phyloP scores from a whole-genome alignment of 768 basidiomycete genomes.

The Xerocomellus dryophilus region DNA sequence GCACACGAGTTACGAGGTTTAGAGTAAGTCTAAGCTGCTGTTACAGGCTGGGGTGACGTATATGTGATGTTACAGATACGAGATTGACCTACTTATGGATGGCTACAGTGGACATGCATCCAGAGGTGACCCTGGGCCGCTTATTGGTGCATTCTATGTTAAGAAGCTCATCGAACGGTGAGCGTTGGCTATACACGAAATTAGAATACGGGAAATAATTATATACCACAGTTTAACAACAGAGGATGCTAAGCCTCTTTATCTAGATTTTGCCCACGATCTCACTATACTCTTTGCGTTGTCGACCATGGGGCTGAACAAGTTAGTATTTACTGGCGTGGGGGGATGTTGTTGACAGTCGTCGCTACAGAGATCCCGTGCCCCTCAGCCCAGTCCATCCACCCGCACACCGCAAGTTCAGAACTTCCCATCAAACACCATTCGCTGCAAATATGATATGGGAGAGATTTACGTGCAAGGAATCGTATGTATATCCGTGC shows the following conservation, averaged over 20 bases:
- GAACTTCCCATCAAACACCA: constrained; percentile 37
- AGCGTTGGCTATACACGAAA: background rate
- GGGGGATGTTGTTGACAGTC: background rate
- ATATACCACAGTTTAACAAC: constrained; percentile 29
- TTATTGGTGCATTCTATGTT: constrained; percentile 38
- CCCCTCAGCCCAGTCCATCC: constrained; percentile 30
- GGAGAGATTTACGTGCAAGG: constrained; percentile 40
- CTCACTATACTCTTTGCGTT: constrained; percentile 37
- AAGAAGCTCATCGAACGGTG: constrained; percentile 40
- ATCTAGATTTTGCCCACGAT: constrained; percentile 44
- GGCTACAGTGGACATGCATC: constrained; percentile 33
- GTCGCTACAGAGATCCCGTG: constrained; percentile 27
- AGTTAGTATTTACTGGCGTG: constrained; percentile 18
- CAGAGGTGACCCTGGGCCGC: constrained; percentile 30
- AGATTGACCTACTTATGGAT: constrained; percentile 36
- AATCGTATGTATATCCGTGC: constrained; percentile 25
- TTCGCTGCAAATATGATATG: constrained; percentile 44
- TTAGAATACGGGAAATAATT: background rate
- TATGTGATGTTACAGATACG: constrained; percentile 27
- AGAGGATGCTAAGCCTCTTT: constrained; percentile 28
- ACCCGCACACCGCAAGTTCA: constrained; percentile 33
- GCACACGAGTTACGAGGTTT: constrained; percentile 33
- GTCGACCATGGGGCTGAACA: constrained; percentile 37
- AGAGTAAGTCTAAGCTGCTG: constrained; percentile 30
- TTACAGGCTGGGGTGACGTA: background rate